Evolutionary conservation across 768 basidiomycete genomes (phyloP).

Genomic region (Rhizopogon roseolus): DNA sequence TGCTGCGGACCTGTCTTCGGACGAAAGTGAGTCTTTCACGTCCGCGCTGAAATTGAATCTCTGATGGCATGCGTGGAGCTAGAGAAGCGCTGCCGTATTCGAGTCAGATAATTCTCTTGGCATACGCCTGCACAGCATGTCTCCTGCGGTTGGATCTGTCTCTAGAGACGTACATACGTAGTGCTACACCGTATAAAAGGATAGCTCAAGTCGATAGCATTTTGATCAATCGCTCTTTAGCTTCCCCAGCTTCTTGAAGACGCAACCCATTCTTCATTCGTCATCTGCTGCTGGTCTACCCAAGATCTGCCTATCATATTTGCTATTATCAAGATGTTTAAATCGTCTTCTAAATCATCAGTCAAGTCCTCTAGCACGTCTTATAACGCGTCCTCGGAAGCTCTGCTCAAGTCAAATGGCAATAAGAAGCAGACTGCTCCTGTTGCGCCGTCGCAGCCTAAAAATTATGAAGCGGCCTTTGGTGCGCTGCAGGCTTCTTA

Average conservation of each 20-base stretch:
- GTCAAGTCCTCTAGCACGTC: not conserved
- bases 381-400: not conserved
- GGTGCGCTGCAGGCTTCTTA: conserved; percentile 1
- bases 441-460: not conserved
- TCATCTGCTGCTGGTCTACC: not conserved
- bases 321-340: not conserved
- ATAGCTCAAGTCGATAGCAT: no score
- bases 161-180: no score
- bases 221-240: not conserved
- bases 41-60: no score
- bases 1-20: no score
- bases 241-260: not conserved
- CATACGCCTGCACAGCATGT: no score
- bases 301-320: not conserved
- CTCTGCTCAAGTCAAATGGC: not conserved
- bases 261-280: not conserved
- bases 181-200: no score
- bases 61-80: no score
- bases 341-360: not conserved
- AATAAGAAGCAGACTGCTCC: not conserved
- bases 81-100: no score
- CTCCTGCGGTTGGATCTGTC: no score
- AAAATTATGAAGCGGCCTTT: conserved; percentile 2
- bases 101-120: no score
- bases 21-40: no score